Conservation (phyloP, 768 basidiomycete genomes). For the Podaxis sp. region DNA sequence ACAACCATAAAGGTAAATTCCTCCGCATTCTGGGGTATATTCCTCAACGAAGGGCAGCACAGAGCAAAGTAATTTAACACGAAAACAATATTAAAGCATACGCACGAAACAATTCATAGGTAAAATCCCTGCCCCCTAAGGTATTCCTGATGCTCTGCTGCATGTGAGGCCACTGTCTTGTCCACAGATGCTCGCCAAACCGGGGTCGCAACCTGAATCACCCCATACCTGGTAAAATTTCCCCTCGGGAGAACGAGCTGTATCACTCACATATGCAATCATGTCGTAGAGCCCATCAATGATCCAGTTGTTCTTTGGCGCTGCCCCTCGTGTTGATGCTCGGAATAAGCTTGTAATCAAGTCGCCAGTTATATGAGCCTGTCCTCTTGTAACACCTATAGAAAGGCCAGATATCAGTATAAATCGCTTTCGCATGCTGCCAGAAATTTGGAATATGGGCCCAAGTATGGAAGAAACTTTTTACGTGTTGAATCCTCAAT, state of each 20-base stretch:
- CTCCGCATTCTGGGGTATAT: neutral
- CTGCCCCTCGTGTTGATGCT: conserved; percentile 60
- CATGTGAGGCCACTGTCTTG: conserved; percentile 41
- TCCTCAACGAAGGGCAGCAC: neutral
- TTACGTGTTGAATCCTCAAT: neutral
- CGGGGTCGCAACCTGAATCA: conserved; percentile 45
- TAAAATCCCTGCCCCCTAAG: conserved; percentile 45
- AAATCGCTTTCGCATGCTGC: neutral
- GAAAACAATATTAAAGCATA: neutral
- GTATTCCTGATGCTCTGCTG: conserved; percentile 45
- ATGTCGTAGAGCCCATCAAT: conserved; percentile 51
- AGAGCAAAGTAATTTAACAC: neutral
- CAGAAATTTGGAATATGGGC: neutral
- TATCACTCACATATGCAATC: conserved; percentile 41
- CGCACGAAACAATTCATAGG: conserved; percentile 10
- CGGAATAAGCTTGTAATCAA: conserved; percentile 67
- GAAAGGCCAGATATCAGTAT: neutral
- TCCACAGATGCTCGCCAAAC: conserved; percentile 54
- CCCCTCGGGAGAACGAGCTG: conserved; percentile 3
- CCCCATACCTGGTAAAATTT: conserved; percentile 9
- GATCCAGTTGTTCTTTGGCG: conserved; percentile 59
- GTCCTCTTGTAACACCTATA: conserved; percentile 63
- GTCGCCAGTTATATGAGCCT: conserved; percentile 76
- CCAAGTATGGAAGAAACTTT: neutral
- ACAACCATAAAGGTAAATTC: too few relatives aligned